Conservation (phyloP, 495 filamentous ascomycete species). For the Tuber magnatum region DNA sequence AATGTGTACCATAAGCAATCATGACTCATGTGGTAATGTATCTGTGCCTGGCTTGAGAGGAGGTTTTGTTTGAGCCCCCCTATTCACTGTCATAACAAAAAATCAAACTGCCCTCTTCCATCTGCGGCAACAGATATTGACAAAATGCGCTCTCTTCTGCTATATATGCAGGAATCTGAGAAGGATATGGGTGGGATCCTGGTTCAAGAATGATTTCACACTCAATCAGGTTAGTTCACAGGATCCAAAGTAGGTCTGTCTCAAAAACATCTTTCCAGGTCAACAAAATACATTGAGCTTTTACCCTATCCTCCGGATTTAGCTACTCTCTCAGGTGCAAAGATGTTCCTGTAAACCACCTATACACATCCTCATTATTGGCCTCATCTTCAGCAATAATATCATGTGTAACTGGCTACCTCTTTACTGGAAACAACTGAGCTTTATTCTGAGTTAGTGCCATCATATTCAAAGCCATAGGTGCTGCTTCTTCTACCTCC, state of each 20-base stretch:
- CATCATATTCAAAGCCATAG: accelerated
- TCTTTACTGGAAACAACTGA: background rate
- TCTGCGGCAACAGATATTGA: background rate
- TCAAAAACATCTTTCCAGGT: background rate
- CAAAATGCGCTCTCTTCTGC: background rate
- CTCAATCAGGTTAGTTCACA: background rate
- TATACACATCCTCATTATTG: no score
- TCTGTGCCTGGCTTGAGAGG: background rate
- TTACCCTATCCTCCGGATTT: accelerated
- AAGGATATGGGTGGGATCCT: background rate
- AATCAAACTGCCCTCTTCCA: background rate
- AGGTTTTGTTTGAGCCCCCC: background rate
- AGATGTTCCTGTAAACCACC: no score
- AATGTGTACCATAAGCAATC: background rate
- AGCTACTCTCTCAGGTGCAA: no score
- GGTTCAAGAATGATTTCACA: background rate
- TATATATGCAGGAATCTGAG: no score
- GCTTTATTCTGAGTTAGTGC: background rate
- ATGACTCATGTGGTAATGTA: accelerated
- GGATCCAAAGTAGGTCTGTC: background rate
- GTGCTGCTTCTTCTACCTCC: no score
- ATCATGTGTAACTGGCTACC: no score
- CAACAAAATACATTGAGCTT: background rate
- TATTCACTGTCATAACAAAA: background rate
- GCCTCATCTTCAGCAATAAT: no score